Evolutionary conservation across 495 filamentous ascomycete species (phyloP).

Genomic region (Apiosordaria backusii): DNA sequence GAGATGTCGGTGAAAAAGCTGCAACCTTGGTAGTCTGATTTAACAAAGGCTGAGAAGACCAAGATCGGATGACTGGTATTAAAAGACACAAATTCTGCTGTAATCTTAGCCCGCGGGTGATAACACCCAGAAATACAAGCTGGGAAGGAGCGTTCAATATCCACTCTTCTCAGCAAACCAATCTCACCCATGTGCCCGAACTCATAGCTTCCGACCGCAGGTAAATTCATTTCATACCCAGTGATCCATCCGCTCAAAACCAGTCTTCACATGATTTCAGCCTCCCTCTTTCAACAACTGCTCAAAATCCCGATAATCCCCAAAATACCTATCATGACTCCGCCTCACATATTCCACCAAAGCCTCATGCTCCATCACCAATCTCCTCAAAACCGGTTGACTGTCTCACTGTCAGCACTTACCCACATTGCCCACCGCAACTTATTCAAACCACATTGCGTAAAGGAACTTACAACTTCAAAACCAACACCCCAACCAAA

Average conservation of each 20-base stretch:
- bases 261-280: background rate
- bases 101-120: background rate
- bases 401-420: background rate
- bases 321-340: background rate
- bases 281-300: background rate
- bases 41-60: background rate
- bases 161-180: no score
- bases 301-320: background rate
- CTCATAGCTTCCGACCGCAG: no score
- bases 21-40: background rate
- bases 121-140: background rate
- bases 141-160: background rate
- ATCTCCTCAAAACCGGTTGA: no score
- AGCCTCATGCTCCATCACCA: background rate
- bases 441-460: no score
- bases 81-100: no score
- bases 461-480: conserved; percentile 7
- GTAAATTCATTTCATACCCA: no score
- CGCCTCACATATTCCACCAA: background rate
- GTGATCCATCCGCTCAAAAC: no score
- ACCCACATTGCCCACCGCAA: background rate
- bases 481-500: conserved; percentile 40
- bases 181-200: no score
- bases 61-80: no score
- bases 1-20: background rate